Evolutionary conservation across 2,329 filamentous ascomycete genomes (phyloP).

Genomic region (Rutstroemia sp.): DNA sequence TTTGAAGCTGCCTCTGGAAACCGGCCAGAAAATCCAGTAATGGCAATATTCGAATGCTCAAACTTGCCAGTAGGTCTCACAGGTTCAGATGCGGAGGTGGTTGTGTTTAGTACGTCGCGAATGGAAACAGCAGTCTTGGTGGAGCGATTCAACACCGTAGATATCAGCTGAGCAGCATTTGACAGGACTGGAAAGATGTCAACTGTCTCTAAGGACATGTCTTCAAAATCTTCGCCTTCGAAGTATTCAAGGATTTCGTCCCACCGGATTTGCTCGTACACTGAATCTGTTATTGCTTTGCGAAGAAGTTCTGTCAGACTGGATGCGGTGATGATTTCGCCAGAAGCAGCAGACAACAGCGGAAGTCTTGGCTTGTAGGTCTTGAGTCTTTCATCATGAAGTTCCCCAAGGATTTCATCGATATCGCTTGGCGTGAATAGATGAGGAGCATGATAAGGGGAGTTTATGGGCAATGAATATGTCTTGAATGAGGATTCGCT

Average conservation of each 20-base stretch:
- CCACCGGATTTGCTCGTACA: background rate
- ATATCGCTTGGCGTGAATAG: constrained; percentile 21
- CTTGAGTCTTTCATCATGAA: background rate
- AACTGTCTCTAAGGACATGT: background rate
- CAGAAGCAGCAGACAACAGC: background rate
- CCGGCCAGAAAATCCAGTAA: constrained; percentile 71
- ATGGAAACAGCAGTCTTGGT: background rate
- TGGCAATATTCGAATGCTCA: constrained; percentile 65
- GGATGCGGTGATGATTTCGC: background rate
- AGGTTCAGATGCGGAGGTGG: background rate
- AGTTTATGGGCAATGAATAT: constrained; percentile 15
- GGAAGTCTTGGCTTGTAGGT: background rate
- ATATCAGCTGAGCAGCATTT: background rate
- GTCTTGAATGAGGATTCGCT: background rate
- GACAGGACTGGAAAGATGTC: background rate
- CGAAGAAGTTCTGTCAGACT: background rate
- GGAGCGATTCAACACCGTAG: background rate
- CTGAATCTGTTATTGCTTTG: background rate
- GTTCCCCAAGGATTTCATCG: constrained; percentile 9
- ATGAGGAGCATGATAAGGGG: constrained; percentile 27
- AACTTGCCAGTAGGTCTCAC: background rate
- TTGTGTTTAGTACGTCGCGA: background rate
- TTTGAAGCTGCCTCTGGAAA: constrained; percentile 61
- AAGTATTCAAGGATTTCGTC: background rate
- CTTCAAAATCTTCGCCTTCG: background rate